These are phyloP conservation scores for Pseudonectria foliicola DNA, from an alignment of 2,329 filamentous ascomycete genomes.

Conservation along the genomic window DNA sequence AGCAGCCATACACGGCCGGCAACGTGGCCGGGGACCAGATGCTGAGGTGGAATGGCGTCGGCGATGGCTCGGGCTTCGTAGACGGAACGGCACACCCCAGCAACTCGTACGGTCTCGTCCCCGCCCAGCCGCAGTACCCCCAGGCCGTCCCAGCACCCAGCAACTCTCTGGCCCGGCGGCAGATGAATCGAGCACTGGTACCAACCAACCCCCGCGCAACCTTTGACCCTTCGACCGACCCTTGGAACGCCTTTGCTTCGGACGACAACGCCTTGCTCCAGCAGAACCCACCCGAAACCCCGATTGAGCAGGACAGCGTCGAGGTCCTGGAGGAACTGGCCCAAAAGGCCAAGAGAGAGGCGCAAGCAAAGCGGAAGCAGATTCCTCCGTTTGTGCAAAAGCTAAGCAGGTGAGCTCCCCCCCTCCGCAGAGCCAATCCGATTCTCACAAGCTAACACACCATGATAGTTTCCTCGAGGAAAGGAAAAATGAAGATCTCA, in stretches of 20 bases:
- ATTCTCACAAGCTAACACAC: slow-evolving; percentile 16
- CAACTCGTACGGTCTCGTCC: slow-evolving; percentile 33
- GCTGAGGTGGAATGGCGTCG: slow-evolving; percentile 36
- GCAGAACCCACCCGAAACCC: slow-evolving; percentile 27
- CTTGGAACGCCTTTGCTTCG: slow-evolving; percentile 35
- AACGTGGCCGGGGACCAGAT: slow-evolving; percentile 41
- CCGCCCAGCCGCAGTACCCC: slow-evolving; percentile 28
- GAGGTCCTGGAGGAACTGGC: slow-evolving; percentile 75
- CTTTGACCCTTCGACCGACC: slow-evolving; percentile 34
- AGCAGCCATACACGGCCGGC: slow-evolving; percentile 38
- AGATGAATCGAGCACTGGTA: slow-evolving; percentile 44
- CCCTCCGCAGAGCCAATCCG: neutral
- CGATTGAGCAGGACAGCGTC: slow-evolving; percentile 59
- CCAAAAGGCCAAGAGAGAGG: slow-evolving; percentile 75
- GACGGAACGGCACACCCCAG: slow-evolving; percentile 27
- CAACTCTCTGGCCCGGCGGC: slow-evolving; percentile 45
- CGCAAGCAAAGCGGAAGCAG: slow-evolving; percentile 84
- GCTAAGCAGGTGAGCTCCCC: slow-evolving; percentile 70
- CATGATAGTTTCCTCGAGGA: slow-evolving; percentile 79
- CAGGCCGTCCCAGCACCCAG: slow-evolving; percentile 31
- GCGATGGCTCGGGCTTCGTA: slow-evolving; percentile 31
- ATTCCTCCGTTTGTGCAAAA: slow-evolving; percentile 98
- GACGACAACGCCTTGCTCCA: slow-evolving; percentile 34
- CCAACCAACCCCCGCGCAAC: slow-evolving; percentile 31
- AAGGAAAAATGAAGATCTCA: slow-evolving; percentile 86